phyloP scores from a whole-genome alignment of 306 rosid species.

The Spatholobus suberectus region DNA sequence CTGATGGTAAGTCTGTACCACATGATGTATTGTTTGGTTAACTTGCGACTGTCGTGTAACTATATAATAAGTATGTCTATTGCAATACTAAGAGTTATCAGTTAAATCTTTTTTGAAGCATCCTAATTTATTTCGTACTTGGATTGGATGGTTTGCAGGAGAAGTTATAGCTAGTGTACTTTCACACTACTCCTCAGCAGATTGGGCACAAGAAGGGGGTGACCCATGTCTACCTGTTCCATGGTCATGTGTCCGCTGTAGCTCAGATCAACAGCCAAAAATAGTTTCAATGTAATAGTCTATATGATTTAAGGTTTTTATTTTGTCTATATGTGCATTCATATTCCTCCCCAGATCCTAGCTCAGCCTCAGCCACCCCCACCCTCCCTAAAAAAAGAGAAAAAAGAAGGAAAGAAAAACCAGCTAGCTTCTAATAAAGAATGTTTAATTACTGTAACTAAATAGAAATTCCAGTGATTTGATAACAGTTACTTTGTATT shows the following conservation, averaged over 20 bases:
- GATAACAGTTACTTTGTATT: conserved; percentile 44
- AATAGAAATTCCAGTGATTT: conserved; percentile 31
- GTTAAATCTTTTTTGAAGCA: conserved; percentile 25
- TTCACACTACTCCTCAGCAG: conserved; percentile 66
- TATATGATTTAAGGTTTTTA: conserved; percentile 22
- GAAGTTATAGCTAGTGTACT: conserved; percentile 59
- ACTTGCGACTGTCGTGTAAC: conserved; percentile 6
- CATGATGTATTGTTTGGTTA: conserved; percentile 15
- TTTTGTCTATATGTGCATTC: conserved; percentile 19
- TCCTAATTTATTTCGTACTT: conserved; percentile 40
- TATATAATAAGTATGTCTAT: neutral
- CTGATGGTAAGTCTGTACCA: conserved; percentile 66
- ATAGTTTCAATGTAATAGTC: conserved; percentile 77
- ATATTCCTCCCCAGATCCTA: neutral
- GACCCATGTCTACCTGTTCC: conserved; percentile 98
- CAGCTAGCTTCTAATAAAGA: neutral
- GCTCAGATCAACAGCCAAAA: conserved; percentile 78
- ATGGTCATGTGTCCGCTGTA: conserved; percentile 96
- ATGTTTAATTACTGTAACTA: conserved; percentile 13
- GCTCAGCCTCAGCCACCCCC: neutral
- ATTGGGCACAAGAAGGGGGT: conserved; percentile 90
- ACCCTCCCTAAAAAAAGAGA: neutral
- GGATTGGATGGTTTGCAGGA: conserved; percentile 62
- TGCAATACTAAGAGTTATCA: neutral
- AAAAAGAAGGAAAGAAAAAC: neutral